phyloP scores from a whole-genome alignment of 768 basidiomycete genomes.

The Suillus discolor region DNA sequence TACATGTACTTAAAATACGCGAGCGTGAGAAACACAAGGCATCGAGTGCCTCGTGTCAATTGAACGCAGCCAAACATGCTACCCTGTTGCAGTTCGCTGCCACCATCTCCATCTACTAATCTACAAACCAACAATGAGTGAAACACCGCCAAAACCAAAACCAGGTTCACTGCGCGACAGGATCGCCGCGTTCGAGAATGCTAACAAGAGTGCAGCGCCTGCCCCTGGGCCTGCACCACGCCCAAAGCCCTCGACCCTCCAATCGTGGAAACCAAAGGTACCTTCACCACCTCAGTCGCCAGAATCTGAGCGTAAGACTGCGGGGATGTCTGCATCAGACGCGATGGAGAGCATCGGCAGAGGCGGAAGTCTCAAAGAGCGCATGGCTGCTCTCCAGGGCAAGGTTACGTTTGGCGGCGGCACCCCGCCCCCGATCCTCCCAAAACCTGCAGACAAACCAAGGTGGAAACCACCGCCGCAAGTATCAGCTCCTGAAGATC shows the following conservation, averaged over 20 bases:
- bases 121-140: constrained; percentile 50
- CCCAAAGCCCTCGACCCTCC: constrained; percentile 66
- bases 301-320: constrained; percentile 28
- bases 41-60: neutral
- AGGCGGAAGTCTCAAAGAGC: constrained; percentile 83
- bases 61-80: constrained; percentile 6
- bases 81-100: constrained; percentile 13
- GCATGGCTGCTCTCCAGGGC: constrained; percentile 93
- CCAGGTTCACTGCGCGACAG: constrained; percentile 82
- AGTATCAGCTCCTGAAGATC: constrained; percentile 45
- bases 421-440: constrained; percentile 49
- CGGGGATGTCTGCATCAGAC: constrained; percentile 80
- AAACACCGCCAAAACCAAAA: constrained; percentile 63
- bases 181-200: constrained; percentile 84
- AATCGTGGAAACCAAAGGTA: constrained; percentile 69
- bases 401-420: constrained; percentile 71
- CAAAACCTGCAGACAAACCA: constrained; percentile 70
- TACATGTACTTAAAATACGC: neutral
- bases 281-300: constrained; percentile 45
- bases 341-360: constrained; percentile 85
- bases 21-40: neutral
- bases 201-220: constrained; percentile 46
- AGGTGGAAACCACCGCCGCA: constrained; percentile 86
- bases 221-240: constrained; percentile 44
- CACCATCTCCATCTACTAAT: constrained; percentile 11